Percentiles rank a stretch among this genome's conserved stretches.
phyloP scores from a whole-genome alignment of 2,329 filamentous ascomycete genomes.

The Metarhizium humberi region DNA sequence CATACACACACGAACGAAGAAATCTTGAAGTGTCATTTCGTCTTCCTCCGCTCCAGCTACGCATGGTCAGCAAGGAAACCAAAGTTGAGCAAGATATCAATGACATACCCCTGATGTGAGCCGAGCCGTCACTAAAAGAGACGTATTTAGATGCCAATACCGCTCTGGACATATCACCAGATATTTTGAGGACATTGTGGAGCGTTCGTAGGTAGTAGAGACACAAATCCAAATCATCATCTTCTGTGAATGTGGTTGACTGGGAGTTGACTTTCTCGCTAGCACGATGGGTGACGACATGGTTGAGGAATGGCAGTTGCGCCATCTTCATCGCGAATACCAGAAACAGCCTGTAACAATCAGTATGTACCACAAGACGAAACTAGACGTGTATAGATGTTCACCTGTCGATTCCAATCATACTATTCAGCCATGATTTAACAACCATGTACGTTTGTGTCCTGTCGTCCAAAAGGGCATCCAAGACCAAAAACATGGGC shows the following conservation, averaged over 20 bases:
- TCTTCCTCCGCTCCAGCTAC: conserved; percentile 41
- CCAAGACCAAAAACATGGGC: conserved; percentile 73
- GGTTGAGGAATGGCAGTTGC: conserved; percentile 40
- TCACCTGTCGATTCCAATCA: conserved; percentile 55
- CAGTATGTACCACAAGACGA: neutral
- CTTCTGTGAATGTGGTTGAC: conserved; percentile 28
- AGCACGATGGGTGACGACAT: conserved; percentile 5
- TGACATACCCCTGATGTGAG: conserved; percentile 42
- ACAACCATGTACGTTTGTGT: conserved; percentile 69
- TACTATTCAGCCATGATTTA: conserved; percentile 68
- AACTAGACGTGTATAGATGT: conserved; percentile 9
- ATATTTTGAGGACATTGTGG: conserved; percentile 60
- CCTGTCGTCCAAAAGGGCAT: conserved; percentile 63
- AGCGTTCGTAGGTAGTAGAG: conserved; percentile 71
- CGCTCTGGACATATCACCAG: conserved; percentile 59
- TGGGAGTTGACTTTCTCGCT: conserved; percentile 10
- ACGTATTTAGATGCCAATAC: conserved; percentile 53
- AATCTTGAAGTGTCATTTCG: conserved; percentile 55
- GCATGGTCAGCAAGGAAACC: conserved; percentile 11
- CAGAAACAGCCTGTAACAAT: conserved; percentile 42
- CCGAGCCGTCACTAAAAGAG: conserved; percentile 15
- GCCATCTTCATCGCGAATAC: conserved; percentile 51
- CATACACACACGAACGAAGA: conserved; percentile 58
- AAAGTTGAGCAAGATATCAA: neutral
- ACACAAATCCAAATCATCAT: conserved; percentile 66